phyloP scores from a whole-genome alignment of 495 filamentous ascomycete species.

The Hypomontagnella monticulosa region DNA sequence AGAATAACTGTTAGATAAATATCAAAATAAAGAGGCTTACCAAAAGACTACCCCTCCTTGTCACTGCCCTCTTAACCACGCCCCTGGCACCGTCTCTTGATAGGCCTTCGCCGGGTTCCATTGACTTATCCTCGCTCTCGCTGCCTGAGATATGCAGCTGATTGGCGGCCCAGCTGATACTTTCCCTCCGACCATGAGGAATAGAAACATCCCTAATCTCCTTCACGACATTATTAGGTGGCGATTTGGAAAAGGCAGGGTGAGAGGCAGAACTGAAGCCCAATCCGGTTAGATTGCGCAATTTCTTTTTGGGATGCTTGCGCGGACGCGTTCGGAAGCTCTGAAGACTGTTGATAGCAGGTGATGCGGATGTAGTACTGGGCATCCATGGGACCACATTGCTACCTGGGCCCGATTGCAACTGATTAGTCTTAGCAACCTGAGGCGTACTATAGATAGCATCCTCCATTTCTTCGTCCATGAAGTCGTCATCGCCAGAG shows the following conservation, averaged over 20 bases:
- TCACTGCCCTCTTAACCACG: constrained; percentile 76
- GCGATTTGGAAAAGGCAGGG: constrained; percentile 52
- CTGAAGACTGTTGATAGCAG: constrained; percentile 74
- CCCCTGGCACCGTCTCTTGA: constrained; percentile 58
- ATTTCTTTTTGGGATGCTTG: constrained; percentile 57
- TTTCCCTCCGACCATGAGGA: constrained; percentile 75
- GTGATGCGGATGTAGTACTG: constrained; percentile 68
- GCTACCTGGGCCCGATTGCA: constrained; percentile 40
- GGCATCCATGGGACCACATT: constrained; percentile 64
- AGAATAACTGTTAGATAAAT: constrained; percentile 7
- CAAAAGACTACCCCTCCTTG: constrained; percentile 85
- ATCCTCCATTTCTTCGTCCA: constrained; percentile 86
- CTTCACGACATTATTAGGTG: constrained; percentile 50
- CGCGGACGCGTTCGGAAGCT: constrained; percentile 83
- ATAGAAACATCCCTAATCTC: constrained; percentile 48
- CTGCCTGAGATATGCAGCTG: constrained; percentile 84
- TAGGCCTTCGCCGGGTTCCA: constrained; percentile 58
- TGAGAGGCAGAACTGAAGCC: constrained; percentile 48
- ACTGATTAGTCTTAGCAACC: constrained; percentile 60
- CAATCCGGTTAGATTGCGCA: constrained; percentile 48
- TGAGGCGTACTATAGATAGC: constrained; percentile 76
- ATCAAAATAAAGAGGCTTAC: constrained; percentile 59
- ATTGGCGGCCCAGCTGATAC: constrained; percentile 84
- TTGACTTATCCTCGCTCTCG: constrained; percentile 80
- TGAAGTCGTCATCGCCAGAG: constrained; percentile 78